Base-by-base conservation (phyloP, 257 asterid genomes). In the Salvia rosmarinus region DNA sequence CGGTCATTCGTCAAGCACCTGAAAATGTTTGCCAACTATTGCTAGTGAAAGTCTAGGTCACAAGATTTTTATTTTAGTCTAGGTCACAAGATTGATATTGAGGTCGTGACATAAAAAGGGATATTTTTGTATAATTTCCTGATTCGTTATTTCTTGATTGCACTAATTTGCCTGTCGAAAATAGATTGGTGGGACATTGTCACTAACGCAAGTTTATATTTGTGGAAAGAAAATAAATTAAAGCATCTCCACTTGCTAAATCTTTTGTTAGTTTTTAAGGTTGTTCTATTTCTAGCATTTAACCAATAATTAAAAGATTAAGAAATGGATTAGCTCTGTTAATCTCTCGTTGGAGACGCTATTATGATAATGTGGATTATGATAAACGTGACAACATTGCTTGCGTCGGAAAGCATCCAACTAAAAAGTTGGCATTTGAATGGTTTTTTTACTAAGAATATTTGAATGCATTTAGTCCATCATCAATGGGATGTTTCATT, bases 381-480 rank as follows among this genome's bases (percentile, higher is more conserved):
- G 73, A 61, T 25, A 68, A 64, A 72, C 13, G 59, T 82, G 82
- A 76, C 83, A 57, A 12, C 78, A 72, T 76, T 71, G 70, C 79
- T 79, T 76, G 77, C 82, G 83, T 75, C 16, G 19, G 73, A 82
- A 67, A 43, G 67, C 81, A 78, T 78, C n/a, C n/a, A n/a, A n/a
- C 13, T 23, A 28, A 51, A 68, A 52, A 28, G 42, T 60, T 58
- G 63, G 39, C 37, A 68, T 74, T 64, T 54, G 14, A 21, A 11
- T 43, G 9, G 58, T 28, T 70, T 74, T 49, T 55, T 39, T 49
- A 50, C 17, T 9, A 7, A 16, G 39, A 71, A 66, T 49, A 50
- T 17, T 40, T 67, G 42, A 39, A 57, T 67, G 58, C 28, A 55
- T 49, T 35, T 52, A 43, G 56, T 70, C 68, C 37, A 44, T 34